These are phyloP conservation scores for Fraxinus sp. DNA, from an alignment of 305 asterid genomes.

Conservation along the genomic window DNA sequence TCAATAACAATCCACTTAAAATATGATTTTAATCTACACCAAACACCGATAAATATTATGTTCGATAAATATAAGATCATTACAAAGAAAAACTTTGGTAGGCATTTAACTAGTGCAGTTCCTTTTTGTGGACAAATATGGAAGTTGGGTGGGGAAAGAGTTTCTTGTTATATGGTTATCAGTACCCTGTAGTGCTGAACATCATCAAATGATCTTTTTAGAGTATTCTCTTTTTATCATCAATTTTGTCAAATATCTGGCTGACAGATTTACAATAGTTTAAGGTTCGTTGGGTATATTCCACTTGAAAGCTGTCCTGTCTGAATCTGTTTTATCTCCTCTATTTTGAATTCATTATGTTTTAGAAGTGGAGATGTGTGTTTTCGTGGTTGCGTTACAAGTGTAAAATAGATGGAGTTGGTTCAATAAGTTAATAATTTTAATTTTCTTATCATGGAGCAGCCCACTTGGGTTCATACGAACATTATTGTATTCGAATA, in stretches of 20 bases:
- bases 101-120: too few relatives aligned
- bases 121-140: slow-evolving; percentile 8
- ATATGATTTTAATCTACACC: too few relatives aligned
- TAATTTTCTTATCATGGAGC: too few relatives aligned
- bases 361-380: too few relatives aligned
- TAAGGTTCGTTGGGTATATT: slow-evolving; percentile 19
- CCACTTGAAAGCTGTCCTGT: slow-evolving; percentile 24
- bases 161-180: slow-evolving; percentile 33
- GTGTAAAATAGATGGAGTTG: not conserved
- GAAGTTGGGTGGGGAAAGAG: slow-evolving; percentile 32
- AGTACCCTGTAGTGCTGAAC: slow-evolving; percentile 35
- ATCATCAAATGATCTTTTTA: slow-evolving; percentile 33
- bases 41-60: too few relatives aligned
- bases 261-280: slow-evolving; percentile 39
- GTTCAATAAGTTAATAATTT: not conserved
- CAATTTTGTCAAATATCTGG: slow-evolving; percentile 40
- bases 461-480: not conserved
- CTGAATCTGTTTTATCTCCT: slow-evolving; percentile 16
- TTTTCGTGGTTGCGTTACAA: not conserved
- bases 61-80: too few relatives aligned
- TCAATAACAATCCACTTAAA: too few relatives aligned
- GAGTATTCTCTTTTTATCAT: slow-evolving; percentile 14
- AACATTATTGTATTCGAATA: not conserved
- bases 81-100: too few relatives aligned
- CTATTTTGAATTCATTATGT: not conserved